Evolutionary conservation across 2,329 filamentous ascomycete genomes (phyloP).

Genomic region (Trematosphaeria pertusa): DNA sequence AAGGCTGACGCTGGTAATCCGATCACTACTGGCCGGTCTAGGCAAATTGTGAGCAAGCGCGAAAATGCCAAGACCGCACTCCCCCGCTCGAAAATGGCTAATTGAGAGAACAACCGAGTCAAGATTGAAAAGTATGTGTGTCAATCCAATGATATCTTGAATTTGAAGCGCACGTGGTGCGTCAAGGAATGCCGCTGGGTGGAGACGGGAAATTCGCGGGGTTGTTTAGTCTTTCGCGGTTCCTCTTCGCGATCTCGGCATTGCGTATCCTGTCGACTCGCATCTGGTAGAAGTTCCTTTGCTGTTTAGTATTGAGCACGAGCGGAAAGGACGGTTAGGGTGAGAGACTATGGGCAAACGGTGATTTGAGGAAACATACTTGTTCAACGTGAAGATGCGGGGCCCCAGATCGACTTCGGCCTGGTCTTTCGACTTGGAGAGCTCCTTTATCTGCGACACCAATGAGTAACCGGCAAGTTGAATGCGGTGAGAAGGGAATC

Average conservation of each 20-base stretch:
- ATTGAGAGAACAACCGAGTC: conserved; percentile 3
- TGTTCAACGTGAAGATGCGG: conserved; percentile 83
- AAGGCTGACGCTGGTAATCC: conserved; percentile 31
- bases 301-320: background rate
- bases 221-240: conserved; percentile 79
- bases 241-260: conserved; percentile 79
- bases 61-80: conserved; percentile 20
- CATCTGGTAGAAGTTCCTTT: conserved; percentile 84
- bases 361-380: conserved; percentile 56
- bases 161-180: too few relatives aligned
- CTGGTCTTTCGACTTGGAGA: conserved; percentile 56
- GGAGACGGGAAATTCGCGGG: conserved; percentile 85
- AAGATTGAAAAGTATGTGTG: conserved; percentile 2
- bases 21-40: conserved; percentile 20
- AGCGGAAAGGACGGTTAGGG: background rate
- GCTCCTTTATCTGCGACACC: conserved; percentile 51
- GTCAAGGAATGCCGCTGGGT: conserved; percentile 65
- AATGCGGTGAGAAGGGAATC: background rate
- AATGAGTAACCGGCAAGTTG: conserved; percentile 13
- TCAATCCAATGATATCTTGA: too few relatives aligned
- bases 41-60: conserved; percentile 8
- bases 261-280: conserved; percentile 79
- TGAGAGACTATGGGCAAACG: background rate
- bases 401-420: conserved; percentile 69
- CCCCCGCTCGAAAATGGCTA: conserved; percentile 18